Base-by-base conservation (phyloP, 139 green algal genomes). In the Closterium sp. region DNA sequence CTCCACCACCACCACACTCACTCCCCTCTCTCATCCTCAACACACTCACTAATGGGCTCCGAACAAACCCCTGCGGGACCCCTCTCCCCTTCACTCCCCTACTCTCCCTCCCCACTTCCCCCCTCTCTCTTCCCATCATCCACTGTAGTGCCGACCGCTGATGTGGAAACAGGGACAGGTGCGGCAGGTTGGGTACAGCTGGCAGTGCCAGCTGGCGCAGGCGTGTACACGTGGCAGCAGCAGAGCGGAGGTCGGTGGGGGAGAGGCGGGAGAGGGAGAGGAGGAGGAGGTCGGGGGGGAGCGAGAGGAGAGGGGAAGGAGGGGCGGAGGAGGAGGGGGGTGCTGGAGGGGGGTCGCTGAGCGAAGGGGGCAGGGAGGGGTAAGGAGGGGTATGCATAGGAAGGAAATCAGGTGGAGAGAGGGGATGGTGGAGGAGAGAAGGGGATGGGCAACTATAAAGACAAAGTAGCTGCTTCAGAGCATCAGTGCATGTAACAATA, bases 1-100 rank as follows among this genome's bases (percentile, higher is more conserved):
- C 27, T 28, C 93, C 38, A 91, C 95, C 19, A 98, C 84, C 95
- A 98, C 96, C 93, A 98, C 92, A 27, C 42, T 88, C 24, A 90
- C 96, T 3, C 96, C 97, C 10, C 94, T 50, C 91, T 89, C 92
- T 85, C 85, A 86, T 91, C 62, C 88, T 38, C 31, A 93, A 34
- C 21, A 32, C 85, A 22, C 73, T 86, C 79, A 91, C 28, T 22
- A 94, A 90, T 34, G 91, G 85, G n/a, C 73, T 90, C 34, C 31
- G 73, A 73, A 86, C 31, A 87, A 79, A 30, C 85, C 31, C 31
- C 28, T 31, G 94, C 34, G 87, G 42, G 17, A 79, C 62, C 62
- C 62, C 62, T 27, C 62, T 27, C 62, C 62, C 0, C 13, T 13
- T 6, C 62, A 27, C 62, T 27, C 62, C 17, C 62, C 62, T 4